Conservation (phyloP, 116 monocot genomes). For the Dioscorea cayenensis region DNA sequence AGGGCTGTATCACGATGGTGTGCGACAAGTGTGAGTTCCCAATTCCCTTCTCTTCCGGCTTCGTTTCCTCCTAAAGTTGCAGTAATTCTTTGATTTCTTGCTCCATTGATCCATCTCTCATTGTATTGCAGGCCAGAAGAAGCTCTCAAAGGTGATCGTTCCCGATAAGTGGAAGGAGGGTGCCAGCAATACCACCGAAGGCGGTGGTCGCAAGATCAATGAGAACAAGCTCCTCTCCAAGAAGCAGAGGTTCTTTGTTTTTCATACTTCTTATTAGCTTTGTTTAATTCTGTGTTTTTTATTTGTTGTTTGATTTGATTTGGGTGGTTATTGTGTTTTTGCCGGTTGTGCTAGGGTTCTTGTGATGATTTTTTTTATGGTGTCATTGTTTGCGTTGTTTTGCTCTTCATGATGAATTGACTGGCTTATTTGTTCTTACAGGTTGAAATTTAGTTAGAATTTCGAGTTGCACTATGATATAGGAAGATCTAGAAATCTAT, state of each 20-base stretch:
- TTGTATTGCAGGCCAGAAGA: constrained; percentile 82
- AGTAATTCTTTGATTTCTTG: background rate
- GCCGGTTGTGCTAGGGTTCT: too few species aligned
- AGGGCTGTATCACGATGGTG: constrained; percentile 45
- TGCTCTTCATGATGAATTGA: too few species aligned
- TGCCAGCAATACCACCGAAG: constrained; percentile 91
- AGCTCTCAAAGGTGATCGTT: constrained; percentile 94
- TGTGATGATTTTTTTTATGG: too few species aligned
- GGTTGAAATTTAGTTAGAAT: too few species aligned
- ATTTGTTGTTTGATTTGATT: background rate
- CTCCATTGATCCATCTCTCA: too few species aligned
- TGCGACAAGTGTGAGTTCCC: constrained; percentile 86
- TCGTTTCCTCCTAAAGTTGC: too few species aligned
- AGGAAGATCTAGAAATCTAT: too few species aligned
- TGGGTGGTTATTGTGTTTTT: background rate
- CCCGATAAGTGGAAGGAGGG: constrained; percentile 99
- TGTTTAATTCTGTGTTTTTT: background rate
- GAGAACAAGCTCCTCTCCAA: constrained; percentile 98
- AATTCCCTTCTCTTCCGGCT: background rate
- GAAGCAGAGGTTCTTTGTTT: constrained; percentile 55
- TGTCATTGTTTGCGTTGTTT: too few species aligned
- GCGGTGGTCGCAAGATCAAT: constrained; percentile 96
- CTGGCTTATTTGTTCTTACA: too few species aligned
- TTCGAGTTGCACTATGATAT: too few species aligned
- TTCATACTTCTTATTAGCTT: background rate